Conservation (phyloP, 495 filamentous ascomycete genomes). For the Xylaria longipes region DNA sequence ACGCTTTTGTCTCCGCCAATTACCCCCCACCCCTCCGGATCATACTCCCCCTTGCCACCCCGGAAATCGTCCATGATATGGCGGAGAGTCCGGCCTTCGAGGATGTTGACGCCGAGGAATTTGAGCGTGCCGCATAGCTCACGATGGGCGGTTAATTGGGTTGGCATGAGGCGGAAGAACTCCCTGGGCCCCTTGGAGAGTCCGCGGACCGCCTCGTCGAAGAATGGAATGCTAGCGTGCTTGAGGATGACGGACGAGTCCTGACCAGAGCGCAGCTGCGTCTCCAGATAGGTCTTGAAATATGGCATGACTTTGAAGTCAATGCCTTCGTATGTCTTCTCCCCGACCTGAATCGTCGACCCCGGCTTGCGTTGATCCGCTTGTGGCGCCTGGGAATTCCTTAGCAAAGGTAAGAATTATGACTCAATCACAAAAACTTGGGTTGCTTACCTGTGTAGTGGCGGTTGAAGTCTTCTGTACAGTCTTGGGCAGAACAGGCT, state of each 20-base stretch:
- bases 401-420: not conserved
- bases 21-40: constrained; percentile 15
- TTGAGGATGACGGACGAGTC: constrained; percentile 8
- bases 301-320: constrained; percentile 21
- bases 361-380: not conserved
- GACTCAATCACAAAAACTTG: not conserved
- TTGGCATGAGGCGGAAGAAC: constrained; percentile 38
- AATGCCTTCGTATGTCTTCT: constrained; percentile 9
- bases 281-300: constrained; percentile 6
- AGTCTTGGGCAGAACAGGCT: not conserved
- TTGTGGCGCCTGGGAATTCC: not conserved
- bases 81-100: constrained; percentile 18
- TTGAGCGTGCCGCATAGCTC: constrained; percentile 33
- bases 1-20: constrained; percentile 6
- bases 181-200: constrained; percentile 32
- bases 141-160: constrained; percentile 30
- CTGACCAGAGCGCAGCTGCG: constrained; percentile 8
- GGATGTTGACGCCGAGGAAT: constrained; percentile 28
- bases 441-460: not conserved
- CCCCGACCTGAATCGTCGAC: constrained; percentile 7
- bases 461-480: not conserved
- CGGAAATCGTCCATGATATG: constrained; percentile 34
- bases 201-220: constrained; percentile 18
- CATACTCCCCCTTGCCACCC: constrained; percentile 26
- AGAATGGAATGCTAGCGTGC: constrained; percentile 20